Conservation (phyloP, 495 filamentous ascomycete species). For the Annulohypoxylon stygium region DNA sequence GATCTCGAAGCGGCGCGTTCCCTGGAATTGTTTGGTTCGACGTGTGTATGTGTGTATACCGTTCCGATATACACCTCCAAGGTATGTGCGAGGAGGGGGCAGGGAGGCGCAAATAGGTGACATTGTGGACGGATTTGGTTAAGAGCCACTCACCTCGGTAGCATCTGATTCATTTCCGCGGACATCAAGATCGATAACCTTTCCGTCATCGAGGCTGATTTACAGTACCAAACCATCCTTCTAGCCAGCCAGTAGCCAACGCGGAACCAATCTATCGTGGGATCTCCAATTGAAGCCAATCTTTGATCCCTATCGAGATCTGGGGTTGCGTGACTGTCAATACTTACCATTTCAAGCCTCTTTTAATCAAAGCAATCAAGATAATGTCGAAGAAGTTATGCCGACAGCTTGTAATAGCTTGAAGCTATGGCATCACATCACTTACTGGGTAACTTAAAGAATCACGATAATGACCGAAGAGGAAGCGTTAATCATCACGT, state of each 20-base stretch:
- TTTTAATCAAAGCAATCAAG: conserved; percentile 4
- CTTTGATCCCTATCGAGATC: conserved; percentile 31
- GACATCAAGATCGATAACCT: neutral
- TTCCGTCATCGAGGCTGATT: conserved; percentile 41
- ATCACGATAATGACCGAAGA: neutral
- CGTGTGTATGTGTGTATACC: neutral
- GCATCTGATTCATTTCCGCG: conserved; percentile 24
- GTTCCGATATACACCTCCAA: neutral
- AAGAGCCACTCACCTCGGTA: neutral
- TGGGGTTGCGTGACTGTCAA: conserved; percentile 31
- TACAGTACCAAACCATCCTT: neutral
- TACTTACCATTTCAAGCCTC: conserved; percentile 9
- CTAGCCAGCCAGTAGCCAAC: neutral
- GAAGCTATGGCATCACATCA: conserved; percentile 3
- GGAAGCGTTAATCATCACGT: neutral
- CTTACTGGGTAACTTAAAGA: neutral
- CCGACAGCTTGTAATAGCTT: neutral
- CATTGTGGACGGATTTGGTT: conserved; percentile 15
- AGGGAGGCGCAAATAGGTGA: conserved; percentile 12
- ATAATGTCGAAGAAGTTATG: neutral
- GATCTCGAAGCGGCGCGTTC: conserved; percentile 18
- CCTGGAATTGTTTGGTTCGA: conserved; percentile 20
- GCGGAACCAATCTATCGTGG: conserved; percentile 10
- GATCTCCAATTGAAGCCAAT: conserved; percentile 12
- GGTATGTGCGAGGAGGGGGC: neutral